Conservation (phyloP, 2,329 filamentous ascomycete species). For the Penicillium sp. region DNA sequence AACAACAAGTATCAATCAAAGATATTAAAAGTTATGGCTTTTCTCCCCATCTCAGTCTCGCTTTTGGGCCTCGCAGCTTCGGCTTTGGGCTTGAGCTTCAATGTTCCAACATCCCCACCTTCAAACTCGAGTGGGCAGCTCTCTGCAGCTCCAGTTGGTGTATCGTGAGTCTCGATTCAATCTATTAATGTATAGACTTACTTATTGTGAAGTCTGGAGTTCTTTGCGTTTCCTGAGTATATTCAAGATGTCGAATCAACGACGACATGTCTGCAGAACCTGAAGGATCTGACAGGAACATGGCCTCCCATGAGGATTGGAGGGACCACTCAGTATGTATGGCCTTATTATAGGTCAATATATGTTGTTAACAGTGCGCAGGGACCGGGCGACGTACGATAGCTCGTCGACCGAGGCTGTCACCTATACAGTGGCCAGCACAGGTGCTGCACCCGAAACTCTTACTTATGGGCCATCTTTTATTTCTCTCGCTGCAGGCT, state of each 20-base stretch:
- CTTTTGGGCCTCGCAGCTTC: neutral
- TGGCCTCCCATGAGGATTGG: conserved; percentile 59
- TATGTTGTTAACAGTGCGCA: conserved; percentile 12
- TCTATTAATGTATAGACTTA: neutral
- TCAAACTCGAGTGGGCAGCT: conserved; percentile 34
- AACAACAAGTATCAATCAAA: no score
- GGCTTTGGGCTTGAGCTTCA: conserved; percentile 33
- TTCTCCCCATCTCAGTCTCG: neutral
- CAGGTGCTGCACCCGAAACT: conserved; percentile 50
- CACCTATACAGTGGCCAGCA: conserved; percentile 51
- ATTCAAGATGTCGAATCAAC: conserved; percentile 55
- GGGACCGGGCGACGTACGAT: conserved; percentile 56
- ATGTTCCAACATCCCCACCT: conserved; percentile 37
- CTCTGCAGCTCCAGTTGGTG: conserved; percentile 46
- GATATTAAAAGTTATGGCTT: neutral
- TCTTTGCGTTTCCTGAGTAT: conserved; percentile 58
- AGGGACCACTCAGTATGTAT: conserved; percentile 55
- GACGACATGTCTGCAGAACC: conserved; percentile 53
- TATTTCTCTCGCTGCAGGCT: conserved; percentile 51
- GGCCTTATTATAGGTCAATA: neutral
- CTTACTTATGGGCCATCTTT: conserved; percentile 57
- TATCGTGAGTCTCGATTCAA: conserved; percentile 41
- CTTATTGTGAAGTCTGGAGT: conserved; percentile 48
- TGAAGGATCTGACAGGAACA: conserved; percentile 50
- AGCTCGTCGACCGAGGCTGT: conserved; percentile 49